phyloP scores from a whole-genome alignment of 2,329 filamentous ascomycete species.

The Apiospora aurea region DNA sequence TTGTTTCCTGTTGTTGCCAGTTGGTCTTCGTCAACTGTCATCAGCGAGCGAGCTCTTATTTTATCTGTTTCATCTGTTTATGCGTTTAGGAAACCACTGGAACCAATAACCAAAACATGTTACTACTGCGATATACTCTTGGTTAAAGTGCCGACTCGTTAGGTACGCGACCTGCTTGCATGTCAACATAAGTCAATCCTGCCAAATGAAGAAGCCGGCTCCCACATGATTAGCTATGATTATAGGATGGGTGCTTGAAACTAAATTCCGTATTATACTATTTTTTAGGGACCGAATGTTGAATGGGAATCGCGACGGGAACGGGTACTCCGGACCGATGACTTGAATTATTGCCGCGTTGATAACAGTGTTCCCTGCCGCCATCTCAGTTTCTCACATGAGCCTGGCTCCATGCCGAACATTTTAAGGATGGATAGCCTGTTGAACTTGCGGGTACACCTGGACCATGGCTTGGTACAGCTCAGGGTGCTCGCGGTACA shows the following conservation, averaged over 20 bases:
- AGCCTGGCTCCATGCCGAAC: neutral
- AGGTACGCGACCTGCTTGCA: neutral
- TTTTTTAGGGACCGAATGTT: neutral
- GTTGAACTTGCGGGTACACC: constrained; percentile 85
- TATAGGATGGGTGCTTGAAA: neutral
- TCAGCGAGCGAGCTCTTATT: too few relatives aligned
- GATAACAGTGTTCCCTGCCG: neutral
- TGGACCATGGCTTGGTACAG: constrained; percentile 80
- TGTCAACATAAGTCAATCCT: neutral
- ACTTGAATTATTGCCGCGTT: neutral
- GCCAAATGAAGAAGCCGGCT: neutral
- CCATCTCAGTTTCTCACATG: neutral
- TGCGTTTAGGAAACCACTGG: neutral
- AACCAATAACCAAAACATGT: neutral
- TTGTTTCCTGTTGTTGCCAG: too few relatives aligned
- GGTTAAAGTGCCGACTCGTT: neutral
- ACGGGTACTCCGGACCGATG: neutral
- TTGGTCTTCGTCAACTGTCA: too few relatives aligned
- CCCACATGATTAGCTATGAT: neutral
- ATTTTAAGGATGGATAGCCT: constrained; percentile 72
- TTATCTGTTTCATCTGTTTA: neutral
- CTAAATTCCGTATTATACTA: neutral
- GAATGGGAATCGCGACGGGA: neutral
- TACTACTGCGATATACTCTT: neutral
- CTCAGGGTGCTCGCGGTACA: constrained; percentile 82